Conservation (phyloP, 208 protist genomes). For the Trypanosoma conorhini region DNA sequence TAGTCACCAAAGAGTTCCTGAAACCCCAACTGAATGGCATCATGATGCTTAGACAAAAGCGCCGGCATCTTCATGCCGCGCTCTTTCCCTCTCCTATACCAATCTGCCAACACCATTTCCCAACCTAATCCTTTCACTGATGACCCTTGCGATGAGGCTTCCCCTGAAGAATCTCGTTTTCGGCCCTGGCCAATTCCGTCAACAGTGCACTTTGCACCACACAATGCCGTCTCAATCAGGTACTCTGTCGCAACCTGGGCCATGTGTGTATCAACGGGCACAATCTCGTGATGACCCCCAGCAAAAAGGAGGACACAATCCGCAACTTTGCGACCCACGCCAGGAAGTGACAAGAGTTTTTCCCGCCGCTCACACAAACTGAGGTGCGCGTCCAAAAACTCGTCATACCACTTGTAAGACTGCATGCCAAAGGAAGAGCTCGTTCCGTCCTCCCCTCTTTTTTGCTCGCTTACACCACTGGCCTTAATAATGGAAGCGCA, state of each 20-base stretch:
- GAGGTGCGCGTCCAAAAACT: slow-evolving; percentile 24
- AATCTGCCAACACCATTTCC: slow-evolving; percentile 12
- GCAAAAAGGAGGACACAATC: slow-evolving; percentile 86
- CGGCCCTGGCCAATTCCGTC: background rate
- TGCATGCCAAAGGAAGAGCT: background rate
- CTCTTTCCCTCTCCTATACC: slow-evolving; percentile 20
- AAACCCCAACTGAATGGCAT: slow-evolving; percentile 77
- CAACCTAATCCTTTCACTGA: background rate
- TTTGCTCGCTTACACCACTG: slow-evolving; percentile 5
- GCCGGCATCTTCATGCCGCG: slow-evolving; percentile 26
- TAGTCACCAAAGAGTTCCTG: slow-evolving; percentile 56
- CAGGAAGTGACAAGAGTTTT: slow-evolving; percentile 50
- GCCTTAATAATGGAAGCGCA: slow-evolving; percentile 28
- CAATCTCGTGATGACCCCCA: slow-evolving; percentile 50
- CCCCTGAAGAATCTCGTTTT: slow-evolving; percentile 8
- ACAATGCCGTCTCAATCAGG: slow-evolving; percentile 12
- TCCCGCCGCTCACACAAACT: slow-evolving; percentile 35
- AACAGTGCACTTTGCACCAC: background rate
- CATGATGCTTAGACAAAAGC: slow-evolving; percentile 50
- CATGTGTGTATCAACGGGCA: slow-evolving; percentile 92
- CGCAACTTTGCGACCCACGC: slow-evolving; percentile 82
- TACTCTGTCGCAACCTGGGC: slow-evolving; percentile 69
- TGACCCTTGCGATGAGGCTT: background rate
- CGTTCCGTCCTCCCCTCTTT: background rate
- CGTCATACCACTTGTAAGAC: slow-evolving; percentile 48